A percentile compares a stretch with the other conserved stretches of the same genome.
Evolutionary conservation across 768 basidiomycete species (phyloP).

Genomic region (Termitomyces heimii): DNA sequence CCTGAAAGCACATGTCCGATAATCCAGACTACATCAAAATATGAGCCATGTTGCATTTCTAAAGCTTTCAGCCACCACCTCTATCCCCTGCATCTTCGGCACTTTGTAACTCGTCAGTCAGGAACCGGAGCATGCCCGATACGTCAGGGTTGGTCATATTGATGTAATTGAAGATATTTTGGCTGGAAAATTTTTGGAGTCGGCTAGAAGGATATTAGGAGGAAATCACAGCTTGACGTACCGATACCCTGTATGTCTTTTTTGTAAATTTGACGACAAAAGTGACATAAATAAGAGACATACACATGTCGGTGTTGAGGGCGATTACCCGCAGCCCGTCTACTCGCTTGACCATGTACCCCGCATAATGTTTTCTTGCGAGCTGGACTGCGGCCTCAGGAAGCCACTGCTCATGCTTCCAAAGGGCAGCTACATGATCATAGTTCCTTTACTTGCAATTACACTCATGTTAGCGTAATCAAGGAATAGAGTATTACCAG

Average conservation of each 20-base stretch:
- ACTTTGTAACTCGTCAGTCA: conserved; percentile 73
- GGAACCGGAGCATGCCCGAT: conserved; percentile 71
- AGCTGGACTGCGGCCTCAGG: conserved; percentile 45
- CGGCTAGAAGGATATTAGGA: not conserved
- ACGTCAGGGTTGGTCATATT: conserved; percentile 64
- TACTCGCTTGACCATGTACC: conserved; percentile 59
- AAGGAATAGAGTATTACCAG: conserved; percentile 38
- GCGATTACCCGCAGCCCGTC: conserved; percentile 71
- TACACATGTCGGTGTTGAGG: conserved; percentile 74
- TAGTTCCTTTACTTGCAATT: conserved; percentile 51
- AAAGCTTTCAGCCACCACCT: conserved; percentile 27
- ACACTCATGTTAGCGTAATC: not conserved
- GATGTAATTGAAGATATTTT: conserved; percentile 75
- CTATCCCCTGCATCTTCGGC: conserved; percentile 74
- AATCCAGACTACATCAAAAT: conserved; percentile 34
- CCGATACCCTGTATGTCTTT: conserved; percentile 26
- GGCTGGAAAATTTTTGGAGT: conserved; percentile 22
- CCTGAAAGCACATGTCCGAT: conserved; percentile 54
- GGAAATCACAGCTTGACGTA: conserved; percentile 13
- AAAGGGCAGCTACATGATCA: conserved; percentile 64
- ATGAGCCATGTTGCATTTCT: conserved; percentile 27
- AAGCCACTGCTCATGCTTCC: conserved; percentile 70
- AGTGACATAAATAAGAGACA: conserved; percentile 16
- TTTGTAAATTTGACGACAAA: not conserved
- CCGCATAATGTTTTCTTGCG: conserved; percentile 67